Evolutionary conservation across 1,284 basidiomycete genomes (phyloP).

Genomic region (Malassezia cuniculi): DNA sequence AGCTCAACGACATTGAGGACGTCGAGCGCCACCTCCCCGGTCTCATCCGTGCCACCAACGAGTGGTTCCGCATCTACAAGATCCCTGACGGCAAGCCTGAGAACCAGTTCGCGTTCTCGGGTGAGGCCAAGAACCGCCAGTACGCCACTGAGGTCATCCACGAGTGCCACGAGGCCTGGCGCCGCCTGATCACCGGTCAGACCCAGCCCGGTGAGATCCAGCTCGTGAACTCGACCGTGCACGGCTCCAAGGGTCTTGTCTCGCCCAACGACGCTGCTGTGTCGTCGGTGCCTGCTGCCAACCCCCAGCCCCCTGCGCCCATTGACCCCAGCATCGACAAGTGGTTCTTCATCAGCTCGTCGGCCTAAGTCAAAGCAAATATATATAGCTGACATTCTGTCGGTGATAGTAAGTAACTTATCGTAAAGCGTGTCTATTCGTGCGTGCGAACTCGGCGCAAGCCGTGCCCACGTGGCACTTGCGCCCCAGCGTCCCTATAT

Average conservation of each 20-base stretch:
- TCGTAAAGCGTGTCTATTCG: too few relatives aligned
- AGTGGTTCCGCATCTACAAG: constrained; percentile 78
- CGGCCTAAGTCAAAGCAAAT: constrained; percentile 12
- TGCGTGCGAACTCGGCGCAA: too few relatives aligned
- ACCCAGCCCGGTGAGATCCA: constrained; percentile 32
- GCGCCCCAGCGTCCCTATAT: too few relatives aligned
- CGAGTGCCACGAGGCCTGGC: constrained; percentile 98
- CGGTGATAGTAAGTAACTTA: too few relatives aligned
- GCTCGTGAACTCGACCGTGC: constrained; percentile 54
- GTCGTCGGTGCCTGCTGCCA: constrained; percentile 61
- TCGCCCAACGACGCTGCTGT: constrained; percentile 55
- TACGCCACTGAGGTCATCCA: constrained; percentile 97
- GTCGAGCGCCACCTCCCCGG: constrained; percentile 97
- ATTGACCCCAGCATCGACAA: constrained; percentile 45
- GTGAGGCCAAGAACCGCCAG: constrained; percentile 93
- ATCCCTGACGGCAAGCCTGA: constrained; percentile 93
- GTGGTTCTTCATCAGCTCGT: constrained; percentile 40
- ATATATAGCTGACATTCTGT: too few relatives aligned
- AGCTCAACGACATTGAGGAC: constrained; percentile 98
- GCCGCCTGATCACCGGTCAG: constrained; percentile 75
- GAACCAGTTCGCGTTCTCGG: constrained; percentile 97
- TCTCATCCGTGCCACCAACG: constrained; percentile 69
- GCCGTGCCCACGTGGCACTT: too few relatives aligned
- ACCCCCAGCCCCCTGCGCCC: constrained; percentile 46
- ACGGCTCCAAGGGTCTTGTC: constrained; percentile 62